Evolutionary conservation across 495 filamentous ascomycete species (phyloP).

Genomic region (Margaritispora aquatica): DNA sequence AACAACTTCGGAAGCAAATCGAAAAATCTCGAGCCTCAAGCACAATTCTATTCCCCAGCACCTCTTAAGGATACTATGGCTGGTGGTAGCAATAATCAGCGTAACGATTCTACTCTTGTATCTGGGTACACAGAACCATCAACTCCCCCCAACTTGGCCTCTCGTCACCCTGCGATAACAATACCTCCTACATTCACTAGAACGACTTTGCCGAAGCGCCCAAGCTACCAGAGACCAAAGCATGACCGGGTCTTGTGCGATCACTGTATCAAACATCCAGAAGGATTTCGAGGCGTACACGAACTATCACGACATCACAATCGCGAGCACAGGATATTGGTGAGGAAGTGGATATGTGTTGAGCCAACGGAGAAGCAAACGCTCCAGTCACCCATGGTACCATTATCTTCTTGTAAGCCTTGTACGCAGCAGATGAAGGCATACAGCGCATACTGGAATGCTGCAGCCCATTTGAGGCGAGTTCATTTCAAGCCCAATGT

Average conservation of each 20-base stretch:
- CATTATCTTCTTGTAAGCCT: slow-evolving; percentile 73
- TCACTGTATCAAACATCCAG: slow-evolving; percentile 61
- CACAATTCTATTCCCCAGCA: not conserved
- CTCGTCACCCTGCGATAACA: too few relatives aligned
- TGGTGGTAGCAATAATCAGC: not conserved
- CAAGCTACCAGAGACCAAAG: not conserved
- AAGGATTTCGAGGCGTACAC: slow-evolving; percentile 86
- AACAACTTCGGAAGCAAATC: not conserved
- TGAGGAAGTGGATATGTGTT: slow-evolving; percentile 76
- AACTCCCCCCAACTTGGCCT: too few relatives aligned
- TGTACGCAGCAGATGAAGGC: slow-evolving; percentile 65
- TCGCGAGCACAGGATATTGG: slow-evolving; percentile 51
- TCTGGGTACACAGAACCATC: too few relatives aligned
- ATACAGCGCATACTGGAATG: slow-evolving; percentile 91
- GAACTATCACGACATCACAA: slow-evolving; percentile 81
- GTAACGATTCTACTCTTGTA: not conserved
- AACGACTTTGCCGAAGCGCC: not conserved
- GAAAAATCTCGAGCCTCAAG: not conserved
- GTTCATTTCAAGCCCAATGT: slow-evolving; percentile 59
- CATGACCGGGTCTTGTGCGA: slow-evolving; percentile 35
- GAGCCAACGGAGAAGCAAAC: slow-evolving; percentile 43
- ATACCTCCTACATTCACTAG: too few relatives aligned
- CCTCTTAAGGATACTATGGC: not conserved
- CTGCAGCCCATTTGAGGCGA: slow-evolving; percentile 79
- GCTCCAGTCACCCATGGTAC: slow-evolving; percentile 44